Base-by-base conservation (phyloP, 805 yeast species). In the Candida vaughaniae region DNA sequence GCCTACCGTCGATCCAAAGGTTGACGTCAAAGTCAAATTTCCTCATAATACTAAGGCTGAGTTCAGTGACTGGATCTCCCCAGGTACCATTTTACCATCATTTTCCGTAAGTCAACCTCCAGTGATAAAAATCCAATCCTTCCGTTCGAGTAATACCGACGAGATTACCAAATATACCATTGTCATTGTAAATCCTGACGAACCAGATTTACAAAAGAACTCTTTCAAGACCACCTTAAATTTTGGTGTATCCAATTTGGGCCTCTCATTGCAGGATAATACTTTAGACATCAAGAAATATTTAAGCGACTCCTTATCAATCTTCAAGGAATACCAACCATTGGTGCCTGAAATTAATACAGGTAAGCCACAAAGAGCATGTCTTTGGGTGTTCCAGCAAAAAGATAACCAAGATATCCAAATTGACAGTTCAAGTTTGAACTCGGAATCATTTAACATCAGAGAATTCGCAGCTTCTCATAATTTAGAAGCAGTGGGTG, bases 311-410 rank as follows among this genome's bases (percentile, higher is more conserved):
- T 55, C 64, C 28, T 71, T 65, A 30, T 67, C 60, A 1, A 53
- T 52, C 3, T 70, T 79, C 45, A 68, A 73, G 26, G 74, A 77
- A 6, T 91, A 88, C 58, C 55, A 71, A 16, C 96, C 99, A 17
- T 85, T 96, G 30, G 75, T 76, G 18, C 96, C 97, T 8, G 97
- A 91, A 56, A 86, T 85, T 66, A 93, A 93, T 59, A 71, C 83
- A 3, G 49, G 49, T 2, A 88, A 86, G 28, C 69, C 70, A 22
- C 96, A 91, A 60, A 78, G 98, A 62, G 80, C 85, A 38, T 80
- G 85, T 35, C 77, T 87, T 29, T 90, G 97, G 96, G 95, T 89
- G 3, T 84, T 88, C 60, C 80, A 89, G 62, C 98, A 93, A 62
- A 41, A 58, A 3, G 48, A 46, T 19, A 42, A 58, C 3, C 47